Evolutionary conservation across 192 early-diverging fungal genomes (phyloP).

Genomic region (Entophlyctis luteolus): DNA sequence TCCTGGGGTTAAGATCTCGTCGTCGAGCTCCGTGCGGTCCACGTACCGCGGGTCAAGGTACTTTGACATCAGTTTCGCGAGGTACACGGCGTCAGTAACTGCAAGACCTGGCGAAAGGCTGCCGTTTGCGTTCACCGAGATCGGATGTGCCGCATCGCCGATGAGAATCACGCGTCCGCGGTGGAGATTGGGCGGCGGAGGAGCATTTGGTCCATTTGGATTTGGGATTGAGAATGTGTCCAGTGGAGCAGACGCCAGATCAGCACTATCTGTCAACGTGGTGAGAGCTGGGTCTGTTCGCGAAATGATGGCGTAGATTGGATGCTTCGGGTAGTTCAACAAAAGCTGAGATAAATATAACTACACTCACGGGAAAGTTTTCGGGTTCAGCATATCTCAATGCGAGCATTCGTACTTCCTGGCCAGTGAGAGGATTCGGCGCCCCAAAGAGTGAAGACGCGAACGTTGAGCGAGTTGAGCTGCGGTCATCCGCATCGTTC

Average conservation of each 20-base stretch:
- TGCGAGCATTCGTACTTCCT: slow-evolving; percentile 34
- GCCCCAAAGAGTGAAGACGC: slow-evolving; percentile 25
- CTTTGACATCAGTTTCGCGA: slow-evolving; percentile 48
- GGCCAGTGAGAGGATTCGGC: slow-evolving; percentile 28
- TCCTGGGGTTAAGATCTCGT: not conserved
- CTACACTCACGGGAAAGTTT: slow-evolving; percentile 16
- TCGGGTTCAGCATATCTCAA: slow-evolving; percentile 29
- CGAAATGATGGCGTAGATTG: slow-evolving; percentile 41
- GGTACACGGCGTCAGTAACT: slow-evolving; percentile 41
- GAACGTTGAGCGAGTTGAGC: not conserved
- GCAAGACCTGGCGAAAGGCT: slow-evolving; percentile 41
- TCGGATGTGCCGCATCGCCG: slow-evolving; percentile 52
- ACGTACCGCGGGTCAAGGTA: slow-evolving; percentile 18
- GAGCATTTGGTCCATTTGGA: not conserved
- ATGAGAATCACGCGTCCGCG: slow-evolving; percentile 51
- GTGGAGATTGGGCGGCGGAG: slow-evolving; percentile 38
- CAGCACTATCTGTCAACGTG: slow-evolving; percentile 32
- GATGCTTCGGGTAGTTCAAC: slow-evolving; percentile 7
- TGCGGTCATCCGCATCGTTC: not conserved
- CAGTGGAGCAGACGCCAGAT: slow-evolving; percentile 36
- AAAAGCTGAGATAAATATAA: not conserved
- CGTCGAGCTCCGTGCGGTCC: not conserved
- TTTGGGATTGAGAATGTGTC: slow-evolving; percentile 37
- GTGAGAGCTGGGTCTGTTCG: slow-evolving; percentile 36
- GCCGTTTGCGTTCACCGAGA: slow-evolving; percentile 47